These are phyloP conservation scores for Scheffersomyces stipitis DNA, from an alignment of 805 yeast species.

Conservation along the genomic window DNA sequence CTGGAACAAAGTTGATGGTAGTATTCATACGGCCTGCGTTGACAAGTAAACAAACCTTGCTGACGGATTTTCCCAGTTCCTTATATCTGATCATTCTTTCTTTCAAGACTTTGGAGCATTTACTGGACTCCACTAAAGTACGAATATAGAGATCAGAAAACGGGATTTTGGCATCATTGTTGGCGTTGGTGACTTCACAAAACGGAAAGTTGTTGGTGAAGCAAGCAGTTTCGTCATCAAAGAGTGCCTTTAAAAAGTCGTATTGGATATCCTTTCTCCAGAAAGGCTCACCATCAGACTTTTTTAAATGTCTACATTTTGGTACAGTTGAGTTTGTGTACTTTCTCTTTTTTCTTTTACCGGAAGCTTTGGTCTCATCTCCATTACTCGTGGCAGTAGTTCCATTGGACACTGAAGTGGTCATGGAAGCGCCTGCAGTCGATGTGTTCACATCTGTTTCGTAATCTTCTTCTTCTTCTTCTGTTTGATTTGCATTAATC, in stretches of 20 bases:
- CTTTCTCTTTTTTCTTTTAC: conserved; percentile 17
- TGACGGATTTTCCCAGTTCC: conserved; percentile 65
- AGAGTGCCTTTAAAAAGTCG: conserved; percentile 65
- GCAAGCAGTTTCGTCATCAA: conserved; percentile 60
- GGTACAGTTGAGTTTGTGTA: conserved; percentile 15
- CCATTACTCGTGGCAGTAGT: conserved; percentile 1
- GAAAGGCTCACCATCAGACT: conserved; percentile 88
- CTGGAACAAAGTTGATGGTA: conserved; percentile 90
- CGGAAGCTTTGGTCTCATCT: conserved; percentile 10
- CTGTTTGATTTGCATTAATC: not conserved
- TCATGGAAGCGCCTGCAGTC: not conserved
- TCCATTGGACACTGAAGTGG: not conserved
- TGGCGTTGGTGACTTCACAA: conserved; percentile 36
- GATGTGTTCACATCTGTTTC: not conserved
- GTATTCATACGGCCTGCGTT: conserved; percentile 94
- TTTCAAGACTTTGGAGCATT: conserved; percentile 78
- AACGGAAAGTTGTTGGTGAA: conserved; percentile 64
- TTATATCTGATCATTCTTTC: conserved; percentile 69
- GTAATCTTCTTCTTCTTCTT: conserved; percentile 3
- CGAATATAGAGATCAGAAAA: conserved; percentile 83
- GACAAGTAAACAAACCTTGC: conserved; percentile 81
- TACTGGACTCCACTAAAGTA: conserved; percentile 77
- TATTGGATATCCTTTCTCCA: conserved; percentile 87
- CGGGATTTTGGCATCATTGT: conserved; percentile 51
- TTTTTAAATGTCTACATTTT: conserved; percentile 66